Conservation (phyloP, 2,329 filamentous ascomycete species). For the Sclerotinia minor region DNA sequence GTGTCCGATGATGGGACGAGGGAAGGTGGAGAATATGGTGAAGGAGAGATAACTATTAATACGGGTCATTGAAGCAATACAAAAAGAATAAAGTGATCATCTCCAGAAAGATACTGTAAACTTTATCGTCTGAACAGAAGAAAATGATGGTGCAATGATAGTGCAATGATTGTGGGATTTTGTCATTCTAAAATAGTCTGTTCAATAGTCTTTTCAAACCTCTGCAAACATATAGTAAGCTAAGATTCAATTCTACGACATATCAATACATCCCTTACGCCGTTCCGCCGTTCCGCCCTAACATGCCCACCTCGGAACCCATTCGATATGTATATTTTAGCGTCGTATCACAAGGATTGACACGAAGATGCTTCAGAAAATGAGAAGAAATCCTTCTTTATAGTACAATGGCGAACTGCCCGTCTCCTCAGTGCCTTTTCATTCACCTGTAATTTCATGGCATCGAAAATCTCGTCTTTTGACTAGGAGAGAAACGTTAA, state of each 20-base stretch:
- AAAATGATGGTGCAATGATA: not conserved
- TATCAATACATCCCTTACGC: conserved; percentile 13
- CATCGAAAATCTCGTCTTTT: not conserved
- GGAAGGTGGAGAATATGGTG: too few species aligned
- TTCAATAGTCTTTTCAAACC: not conserved
- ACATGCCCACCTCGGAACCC: not conserved
- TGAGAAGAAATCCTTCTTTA: not conserved
- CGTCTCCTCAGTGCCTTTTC: not conserved
- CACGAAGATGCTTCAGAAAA: not conserved
- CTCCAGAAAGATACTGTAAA: not conserved
- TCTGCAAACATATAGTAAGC: not conserved
- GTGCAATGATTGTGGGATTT: not conserved
- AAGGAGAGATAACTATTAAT: too few species aligned
- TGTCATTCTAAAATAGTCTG: not conserved
- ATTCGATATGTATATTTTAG: not conserved
- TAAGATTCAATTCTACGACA: not conserved
- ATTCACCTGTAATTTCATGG: not conserved
- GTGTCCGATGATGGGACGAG: too few species aligned
- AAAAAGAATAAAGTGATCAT: not conserved
- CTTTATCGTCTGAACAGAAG: not conserved
- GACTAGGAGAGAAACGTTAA: not conserved
- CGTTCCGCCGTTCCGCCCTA: conserved; percentile 11
- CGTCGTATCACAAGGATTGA: not conserved
- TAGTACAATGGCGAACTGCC: conserved; percentile 4
- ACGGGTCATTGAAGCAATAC: not conserved